Evolutionary conservation across 2,329 filamentous ascomycete genomes (phyloP).

Genomic region (Colletotrichum agaves): DNA sequence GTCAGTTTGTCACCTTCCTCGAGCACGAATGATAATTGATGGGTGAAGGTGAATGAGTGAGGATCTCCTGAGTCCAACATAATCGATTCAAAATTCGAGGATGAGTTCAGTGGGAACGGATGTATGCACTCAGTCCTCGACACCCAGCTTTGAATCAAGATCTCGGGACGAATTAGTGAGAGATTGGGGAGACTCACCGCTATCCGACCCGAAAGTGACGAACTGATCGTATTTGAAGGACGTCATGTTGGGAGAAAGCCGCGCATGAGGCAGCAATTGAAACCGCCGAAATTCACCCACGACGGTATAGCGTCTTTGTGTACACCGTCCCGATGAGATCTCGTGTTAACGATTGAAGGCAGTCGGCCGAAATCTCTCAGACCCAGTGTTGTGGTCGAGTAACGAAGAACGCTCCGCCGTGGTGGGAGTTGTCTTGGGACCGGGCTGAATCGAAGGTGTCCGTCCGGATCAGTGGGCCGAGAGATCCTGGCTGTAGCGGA

Average conservation of each 20-base stretch:
- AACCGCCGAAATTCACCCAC: background rate
- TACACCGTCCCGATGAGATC: background rate
- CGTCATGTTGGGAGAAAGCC: conserved; percentile 9
- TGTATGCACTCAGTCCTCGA: background rate
- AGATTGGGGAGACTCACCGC: conserved; percentile 49
- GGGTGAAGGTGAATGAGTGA: background rate
- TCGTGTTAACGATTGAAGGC: background rate
- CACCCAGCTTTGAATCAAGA: no score
- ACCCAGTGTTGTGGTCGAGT: background rate
- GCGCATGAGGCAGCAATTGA: background rate
- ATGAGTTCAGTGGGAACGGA: background rate
- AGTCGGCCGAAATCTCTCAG: background rate
- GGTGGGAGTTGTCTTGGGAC: conserved; percentile 19
- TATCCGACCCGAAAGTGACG: conserved; percentile 59
- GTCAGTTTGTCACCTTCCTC: background rate
- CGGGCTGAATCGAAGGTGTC: conserved; percentile 17
- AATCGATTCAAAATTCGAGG: background rate
- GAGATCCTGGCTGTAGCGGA: conserved; percentile 15
- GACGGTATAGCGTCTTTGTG: background rate
- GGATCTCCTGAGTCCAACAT: background rate
- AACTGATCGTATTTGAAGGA: conserved; percentile 46
- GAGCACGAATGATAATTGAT: background rate
- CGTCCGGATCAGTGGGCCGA: conserved; percentile 24
- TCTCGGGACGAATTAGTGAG: background rate
- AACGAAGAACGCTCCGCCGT: conserved; percentile 16